Percentiles rank a stretch among this genome's conserved stretches.
These are phyloP conservation scores for Rhynchospora pubera DNA, from an alignment of 176 grass and related monocot species.

Conservation along the genomic window DNA sequence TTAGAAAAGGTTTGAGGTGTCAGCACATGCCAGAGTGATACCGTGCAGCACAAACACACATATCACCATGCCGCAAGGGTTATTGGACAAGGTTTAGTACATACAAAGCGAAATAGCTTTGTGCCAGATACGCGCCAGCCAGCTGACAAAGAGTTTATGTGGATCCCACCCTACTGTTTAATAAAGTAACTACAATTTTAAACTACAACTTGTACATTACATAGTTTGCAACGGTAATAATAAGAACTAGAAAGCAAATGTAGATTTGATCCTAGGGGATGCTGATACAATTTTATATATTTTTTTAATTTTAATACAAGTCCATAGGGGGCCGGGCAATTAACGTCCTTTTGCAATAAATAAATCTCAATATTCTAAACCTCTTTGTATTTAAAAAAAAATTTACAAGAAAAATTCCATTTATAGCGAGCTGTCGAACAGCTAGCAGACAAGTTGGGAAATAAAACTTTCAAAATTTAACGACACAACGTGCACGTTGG, in stretches of 20 bases:
- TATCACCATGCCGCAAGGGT: background rate
- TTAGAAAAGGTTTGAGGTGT: background rate
- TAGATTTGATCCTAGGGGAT: background rate
- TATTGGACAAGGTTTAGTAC: background rate
- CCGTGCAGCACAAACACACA: background rate
- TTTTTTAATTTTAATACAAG: too few species aligned
- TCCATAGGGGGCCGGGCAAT: too few species aligned
- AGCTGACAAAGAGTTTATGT: background rate
- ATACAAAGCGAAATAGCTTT: background rate
- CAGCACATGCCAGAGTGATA: background rate
- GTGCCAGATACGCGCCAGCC: background rate
- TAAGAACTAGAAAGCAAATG: background rate
- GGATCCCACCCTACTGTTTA: background rate
- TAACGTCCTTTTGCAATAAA: background rate
- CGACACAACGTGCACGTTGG: constrained; percentile 7
- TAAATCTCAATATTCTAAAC: background rate
- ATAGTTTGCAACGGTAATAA: constrained; percentile 1
- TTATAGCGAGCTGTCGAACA: background rate
- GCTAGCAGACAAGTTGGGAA: constrained; percentile 3
- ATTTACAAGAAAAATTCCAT: background rate
- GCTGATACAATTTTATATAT: background rate
- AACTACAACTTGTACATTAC: background rate
- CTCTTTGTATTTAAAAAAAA: background rate
- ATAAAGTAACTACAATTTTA: constrained; percentile 6
- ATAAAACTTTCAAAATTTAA: background rate